phyloP scores from a whole-genome alignment of 176 grass and related monocot species.

The Phragmites australis region DNA sequence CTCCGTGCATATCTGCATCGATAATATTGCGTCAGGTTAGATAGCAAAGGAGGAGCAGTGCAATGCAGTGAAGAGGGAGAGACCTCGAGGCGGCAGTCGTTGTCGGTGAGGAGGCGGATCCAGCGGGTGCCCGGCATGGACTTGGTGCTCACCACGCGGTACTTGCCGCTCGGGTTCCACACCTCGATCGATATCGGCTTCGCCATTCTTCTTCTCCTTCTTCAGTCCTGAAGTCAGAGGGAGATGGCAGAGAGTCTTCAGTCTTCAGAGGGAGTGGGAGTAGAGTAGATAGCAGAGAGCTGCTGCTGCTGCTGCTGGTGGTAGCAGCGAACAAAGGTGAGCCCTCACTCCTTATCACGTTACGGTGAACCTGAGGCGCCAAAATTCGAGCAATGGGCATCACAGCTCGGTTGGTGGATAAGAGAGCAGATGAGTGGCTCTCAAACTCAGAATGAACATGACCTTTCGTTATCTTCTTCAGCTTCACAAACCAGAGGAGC shows the following conservation, averaged over 20 bases:
- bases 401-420: background rate
- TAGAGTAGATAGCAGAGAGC: too few relatives aligned
- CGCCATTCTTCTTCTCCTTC: conserved; percentile 33
- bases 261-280: too few relatives aligned
- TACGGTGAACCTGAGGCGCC: too few relatives aligned
- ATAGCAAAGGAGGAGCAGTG: background rate
- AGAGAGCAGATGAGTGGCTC: background rate
- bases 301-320: too few relatives aligned
- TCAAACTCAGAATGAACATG: too few relatives aligned
- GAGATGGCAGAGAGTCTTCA: background rate
- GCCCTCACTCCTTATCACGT: too few relatives aligned
- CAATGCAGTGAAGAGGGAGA: too few relatives aligned
- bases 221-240: background rate
- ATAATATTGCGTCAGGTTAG: background rate
- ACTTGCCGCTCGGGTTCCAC: conserved; percentile 89
- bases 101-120: conserved; percentile 88
- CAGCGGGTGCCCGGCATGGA: conserved; percentile 90
- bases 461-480: too few relatives aligned
- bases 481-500: too few relatives aligned
- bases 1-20: conserved; percentile 68
- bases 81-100: conserved; percentile 81
- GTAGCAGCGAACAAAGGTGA: too few relatives aligned
- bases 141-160: conserved; percentile 91
- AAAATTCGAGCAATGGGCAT: too few relatives aligned
- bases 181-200: conserved; percentile 88